These are phyloP conservation scores for Zasmidium cellare DNA, from an alignment of 2,329 filamentous ascomycete genomes.

Conservation along the genomic window DNA sequence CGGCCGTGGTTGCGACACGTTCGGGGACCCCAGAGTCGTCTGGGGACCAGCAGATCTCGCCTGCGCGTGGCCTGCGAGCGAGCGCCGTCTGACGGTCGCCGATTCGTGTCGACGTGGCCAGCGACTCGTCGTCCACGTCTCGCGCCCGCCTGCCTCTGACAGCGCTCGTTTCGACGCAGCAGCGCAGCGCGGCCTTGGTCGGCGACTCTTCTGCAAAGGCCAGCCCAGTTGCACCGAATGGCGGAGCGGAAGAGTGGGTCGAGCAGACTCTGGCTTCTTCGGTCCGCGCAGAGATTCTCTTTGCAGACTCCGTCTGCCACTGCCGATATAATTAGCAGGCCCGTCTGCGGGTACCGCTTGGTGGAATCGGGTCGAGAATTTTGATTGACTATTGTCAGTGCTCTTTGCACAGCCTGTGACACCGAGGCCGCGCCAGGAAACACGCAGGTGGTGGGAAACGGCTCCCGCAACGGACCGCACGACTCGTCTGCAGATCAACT, in stretches of 20 bases:
- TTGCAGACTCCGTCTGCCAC: not conserved
- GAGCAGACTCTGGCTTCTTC: not conserved
- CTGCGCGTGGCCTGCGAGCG: not conserved
- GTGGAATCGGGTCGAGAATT: not conserved
- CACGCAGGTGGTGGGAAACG: not conserved
- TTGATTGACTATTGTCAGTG: not conserved
- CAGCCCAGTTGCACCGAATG: not conserved
- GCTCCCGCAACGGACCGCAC: not conserved
- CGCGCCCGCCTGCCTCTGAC: not conserved
- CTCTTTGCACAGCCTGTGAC: not conserved
- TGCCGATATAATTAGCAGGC: not conserved
- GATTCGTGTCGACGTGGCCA: not conserved
- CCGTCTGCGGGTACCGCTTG: not conserved
- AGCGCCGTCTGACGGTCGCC: not conserved
- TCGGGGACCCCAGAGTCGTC: not conserved
- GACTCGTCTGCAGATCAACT: not conserved
- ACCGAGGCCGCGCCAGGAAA: not conserved
- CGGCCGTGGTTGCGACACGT: too few relatives aligned
- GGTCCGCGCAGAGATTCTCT: not conserved
- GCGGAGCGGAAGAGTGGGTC: not conserved
- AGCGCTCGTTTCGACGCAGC: not conserved
- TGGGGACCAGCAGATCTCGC: not conserved
- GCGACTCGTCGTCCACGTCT: not conserved
- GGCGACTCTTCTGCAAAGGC: not conserved
- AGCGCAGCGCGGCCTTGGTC: not conserved